Base-by-base conservation (phyloP, 306 rosid genomes). In the Bauhinia variegata region DNA sequence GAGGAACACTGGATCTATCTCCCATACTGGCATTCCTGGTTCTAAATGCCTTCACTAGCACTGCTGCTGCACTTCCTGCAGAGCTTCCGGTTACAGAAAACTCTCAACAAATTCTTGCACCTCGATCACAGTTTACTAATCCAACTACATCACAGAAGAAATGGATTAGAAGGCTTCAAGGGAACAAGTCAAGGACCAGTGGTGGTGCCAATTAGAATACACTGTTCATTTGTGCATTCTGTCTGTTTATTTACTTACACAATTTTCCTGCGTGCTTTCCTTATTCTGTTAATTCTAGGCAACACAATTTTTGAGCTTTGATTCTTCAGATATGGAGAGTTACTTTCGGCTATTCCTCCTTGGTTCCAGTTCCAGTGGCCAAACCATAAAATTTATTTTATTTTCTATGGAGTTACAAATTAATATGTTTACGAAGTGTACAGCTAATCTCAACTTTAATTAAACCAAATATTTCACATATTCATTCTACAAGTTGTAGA, bases 41-140 rank as follows among this genome's bases (percentile, higher is more conserved):
- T 63, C 81, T 93, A 11, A 93, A 90, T 77, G 96, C 83, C 58
- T 93, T 93, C 70, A 93, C 97, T 2, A 90, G 97, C 86, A 80
- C 95, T 30, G 97, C 99, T 44, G 65, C 99, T 28, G 99, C 99
- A n/a, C 87, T 93, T 60, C 97, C 97, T 50, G 99, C 99, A 1
- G 99, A 93, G 79, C 96, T 90, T 71, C 96, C 98, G 7, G 64
- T 42, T 54, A 8, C 83, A 17, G 77, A 74, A 63, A 79, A 83
- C 42, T 65, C 84, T 15, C 74, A 67, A 62, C 73, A 66, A 42
- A 59, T 65, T 38, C n/a, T 60, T 60, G 62, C 75, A 19, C 56
- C 87, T 56, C 66, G 58, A 36, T 23, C 67, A 8, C 73, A 60
- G 7, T 33, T 70, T 36, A 30, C 74, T 18, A 46, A 75, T 58